Evolutionary conservation across 2,329 filamentous ascomycete species (phyloP).

Genomic region (Elsinoe arachidis): DNA sequence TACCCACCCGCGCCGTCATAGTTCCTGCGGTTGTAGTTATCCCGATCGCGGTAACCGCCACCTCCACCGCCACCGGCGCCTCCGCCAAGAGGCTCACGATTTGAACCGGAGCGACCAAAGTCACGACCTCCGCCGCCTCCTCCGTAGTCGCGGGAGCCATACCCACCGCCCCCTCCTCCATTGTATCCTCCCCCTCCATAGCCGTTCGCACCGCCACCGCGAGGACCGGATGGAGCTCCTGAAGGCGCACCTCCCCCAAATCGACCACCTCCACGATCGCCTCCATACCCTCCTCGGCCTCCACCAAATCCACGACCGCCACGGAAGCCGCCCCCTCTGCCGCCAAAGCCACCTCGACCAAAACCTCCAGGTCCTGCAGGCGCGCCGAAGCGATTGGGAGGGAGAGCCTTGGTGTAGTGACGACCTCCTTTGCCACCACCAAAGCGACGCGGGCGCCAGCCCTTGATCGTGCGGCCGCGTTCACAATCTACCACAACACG

Average conservation of each 20-base stretch:
- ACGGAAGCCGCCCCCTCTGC: slow-evolving; percentile 38
- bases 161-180: slow-evolving; percentile 26
- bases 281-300: slow-evolving; percentile 23
- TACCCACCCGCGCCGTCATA: slow-evolving; percentile 64
- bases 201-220: slow-evolving; percentile 27
- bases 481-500: slow-evolving; percentile 93
- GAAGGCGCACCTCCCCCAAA: slow-evolving; percentile 41
- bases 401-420: slow-evolving; percentile 77
- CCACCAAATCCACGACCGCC: slow-evolving; percentile 43
- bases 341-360: slow-evolving; percentile 35
- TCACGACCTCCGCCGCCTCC: slow-evolving; percentile 49
- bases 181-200: slow-evolving; percentile 29
- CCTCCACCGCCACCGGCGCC: slow-evolving; percentile 45
- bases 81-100: slow-evolving; percentile 73
- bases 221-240: slow-evolving; percentile 41
- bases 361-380: slow-evolving; percentile 48
- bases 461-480: slow-evolving; percentile 84
- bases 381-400: slow-evolving; percentile 54
- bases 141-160: slow-evolving; percentile 25
- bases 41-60: slow-evolving; percentile 41
- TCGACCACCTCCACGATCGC: slow-evolving; percentile 23
- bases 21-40: slow-evolving; percentile 45
- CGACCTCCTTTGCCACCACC: slow-evolving; percentile 88
- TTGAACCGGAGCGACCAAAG: slow-evolving; percentile 41
- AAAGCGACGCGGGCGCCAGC: slow-evolving; percentile 84